phyloP scores from a whole-genome alignment of 257 asterid genomes.

The Osmanthus fragrans region DNA sequence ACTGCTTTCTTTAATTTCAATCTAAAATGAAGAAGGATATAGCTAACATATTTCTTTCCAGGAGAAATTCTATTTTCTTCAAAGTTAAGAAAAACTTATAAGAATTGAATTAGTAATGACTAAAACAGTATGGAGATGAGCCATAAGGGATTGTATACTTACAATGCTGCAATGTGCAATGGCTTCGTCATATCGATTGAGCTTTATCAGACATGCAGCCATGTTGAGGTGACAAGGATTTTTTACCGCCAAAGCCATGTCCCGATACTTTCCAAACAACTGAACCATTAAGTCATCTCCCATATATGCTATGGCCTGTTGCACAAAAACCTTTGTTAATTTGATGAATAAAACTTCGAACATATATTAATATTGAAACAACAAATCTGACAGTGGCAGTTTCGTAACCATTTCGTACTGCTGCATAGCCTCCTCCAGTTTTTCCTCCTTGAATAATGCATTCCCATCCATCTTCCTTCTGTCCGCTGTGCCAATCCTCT shows the following conservation, averaged over 20 bases:
- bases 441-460: constrained; percentile 81
- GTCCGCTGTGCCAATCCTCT: constrained; percentile 92
- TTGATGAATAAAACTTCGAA: not conserved
- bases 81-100: constrained; percentile 11
- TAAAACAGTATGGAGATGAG: not conserved
- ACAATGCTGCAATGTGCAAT: constrained; percentile 90
- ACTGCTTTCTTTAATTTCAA: not conserved
- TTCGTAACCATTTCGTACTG: constrained; percentile 92
- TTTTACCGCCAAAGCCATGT: constrained; percentile 96
- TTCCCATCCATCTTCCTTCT: constrained; percentile 97
- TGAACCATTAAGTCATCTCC: constrained; percentile 99
- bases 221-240: constrained; percentile 96
- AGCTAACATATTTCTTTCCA: not conserved
- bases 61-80: constrained; percentile 1
- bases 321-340: constrained; percentile 14
- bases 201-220: constrained; percentile 92
- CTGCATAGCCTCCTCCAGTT: constrained; percentile 90
- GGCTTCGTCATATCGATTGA: constrained; percentile 86
- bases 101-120: constrained; percentile 3
- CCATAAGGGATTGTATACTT: constrained; percentile 27
- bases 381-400: constrained; percentile 5
- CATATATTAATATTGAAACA: not conserved
- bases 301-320: constrained; percentile 92
- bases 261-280: constrained; percentile 87
- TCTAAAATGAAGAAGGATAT: not conserved